A percentile compares a stretch with the other conserved stretches of the same genome.
Evolutionary conservation across 257 asterid species (phyloP).

Genomic region (Lantana camara): DNA sequence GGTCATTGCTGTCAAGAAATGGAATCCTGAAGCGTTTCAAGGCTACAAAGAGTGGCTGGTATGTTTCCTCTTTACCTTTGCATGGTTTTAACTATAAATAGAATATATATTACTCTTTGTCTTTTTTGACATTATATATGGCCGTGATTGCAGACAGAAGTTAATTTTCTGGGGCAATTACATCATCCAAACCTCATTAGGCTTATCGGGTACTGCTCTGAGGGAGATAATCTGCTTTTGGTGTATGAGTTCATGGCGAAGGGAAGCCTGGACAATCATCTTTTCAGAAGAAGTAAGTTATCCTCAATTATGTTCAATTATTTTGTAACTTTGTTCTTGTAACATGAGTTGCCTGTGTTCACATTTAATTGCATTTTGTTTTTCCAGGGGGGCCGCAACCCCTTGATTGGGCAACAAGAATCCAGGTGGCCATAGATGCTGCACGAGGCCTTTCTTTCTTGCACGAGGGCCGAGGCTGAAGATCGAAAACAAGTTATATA

Average conservation of each 20-base stretch:
- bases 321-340: background rate
- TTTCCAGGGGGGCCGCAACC: slow-evolving; percentile 69
- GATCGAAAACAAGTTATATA: slow-evolving; percentile 60
- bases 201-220: slow-evolving; percentile 79
- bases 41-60: slow-evolving; percentile 84
- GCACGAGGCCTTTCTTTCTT: slow-evolving; percentile 77
- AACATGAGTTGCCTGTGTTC: background rate
- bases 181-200: slow-evolving; percentile 68
- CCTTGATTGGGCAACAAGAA: slow-evolving; percentile 64
- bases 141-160: slow-evolving; percentile 59
- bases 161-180: slow-evolving; percentile 69
- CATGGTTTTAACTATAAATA: background rate
- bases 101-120: no score
- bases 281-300: slow-evolving; percentile 49
- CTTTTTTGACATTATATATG: no score
- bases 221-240: no score
- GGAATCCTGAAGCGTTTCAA: slow-evolving; percentile 64
- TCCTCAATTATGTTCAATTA: background rate
- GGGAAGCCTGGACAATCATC: slow-evolving; percentile 83
- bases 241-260: no score
- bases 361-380: background rate
- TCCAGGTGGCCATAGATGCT: slow-evolving; percentile 73
- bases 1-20: slow-evolving; percentile 76
- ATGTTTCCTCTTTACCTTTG: background rate
- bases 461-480: slow-evolving; percentile 61